Conservation (phyloP, 805 yeast genomes). For the Wickerhamomyces xylosicus region DNA sequence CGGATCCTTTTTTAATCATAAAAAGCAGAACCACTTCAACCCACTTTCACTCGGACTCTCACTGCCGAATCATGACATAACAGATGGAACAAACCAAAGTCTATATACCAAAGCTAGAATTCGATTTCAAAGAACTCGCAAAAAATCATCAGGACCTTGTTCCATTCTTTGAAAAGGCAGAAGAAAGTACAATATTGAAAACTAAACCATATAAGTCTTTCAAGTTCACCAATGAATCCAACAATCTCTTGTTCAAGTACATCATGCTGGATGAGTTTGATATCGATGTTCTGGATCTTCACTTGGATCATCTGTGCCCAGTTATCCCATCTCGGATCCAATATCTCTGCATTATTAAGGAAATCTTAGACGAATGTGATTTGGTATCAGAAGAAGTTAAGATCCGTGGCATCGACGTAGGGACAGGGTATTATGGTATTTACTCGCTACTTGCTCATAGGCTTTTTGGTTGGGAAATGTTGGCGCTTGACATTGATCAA, state of each 20-base stretch:
- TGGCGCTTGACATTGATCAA: neutral
- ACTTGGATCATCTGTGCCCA: neutral
- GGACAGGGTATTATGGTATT: slow-evolving; percentile 36
- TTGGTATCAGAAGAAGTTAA: neutral
- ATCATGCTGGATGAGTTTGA: neutral
- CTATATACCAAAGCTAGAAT: no score
- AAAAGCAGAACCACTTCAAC: no score
- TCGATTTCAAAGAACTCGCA: no score
- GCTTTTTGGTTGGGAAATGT: neutral
- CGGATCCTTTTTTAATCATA: no score
- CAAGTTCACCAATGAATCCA: neutral
- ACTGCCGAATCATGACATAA: no score
- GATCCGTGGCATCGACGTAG: slow-evolving; percentile 28
- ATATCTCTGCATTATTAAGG: neutral
- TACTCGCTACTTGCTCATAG: slow-evolving; percentile 30
- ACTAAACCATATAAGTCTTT: no score
- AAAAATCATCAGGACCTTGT: no score
- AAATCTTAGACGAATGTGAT: neutral
- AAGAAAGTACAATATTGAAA: no score
- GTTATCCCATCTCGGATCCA: neutral
- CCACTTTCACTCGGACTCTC: no score
- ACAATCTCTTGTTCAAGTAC: neutral
- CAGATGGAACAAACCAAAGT: no score
- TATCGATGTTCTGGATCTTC: neutral
- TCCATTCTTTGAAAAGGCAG: no score